These are phyloP conservation scores for Penicillium fimorum DNA, from an alignment of 495 filamentous ascomycete species.

Conservation along the genomic window DNA sequence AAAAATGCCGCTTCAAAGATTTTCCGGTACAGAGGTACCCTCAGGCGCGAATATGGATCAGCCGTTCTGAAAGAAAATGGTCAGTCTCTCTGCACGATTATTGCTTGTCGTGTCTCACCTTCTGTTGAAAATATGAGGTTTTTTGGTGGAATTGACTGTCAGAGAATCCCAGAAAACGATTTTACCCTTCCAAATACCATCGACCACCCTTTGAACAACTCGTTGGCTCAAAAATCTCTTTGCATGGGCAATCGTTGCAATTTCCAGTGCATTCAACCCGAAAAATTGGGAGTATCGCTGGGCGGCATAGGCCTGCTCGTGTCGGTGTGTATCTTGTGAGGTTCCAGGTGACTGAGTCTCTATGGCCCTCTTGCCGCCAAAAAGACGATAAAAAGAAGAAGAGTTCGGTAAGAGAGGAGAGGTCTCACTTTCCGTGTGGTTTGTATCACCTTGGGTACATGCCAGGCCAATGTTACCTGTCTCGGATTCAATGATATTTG, in stretches of 20 bases:
- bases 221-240: slow-evolving; percentile 88
- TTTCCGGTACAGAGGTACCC: slow-evolving; percentile 91
- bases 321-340: slow-evolving; percentile 10
- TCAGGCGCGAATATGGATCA: slow-evolving; percentile 79
- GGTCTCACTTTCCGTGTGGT: slow-evolving; percentile 20
- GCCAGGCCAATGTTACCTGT: slow-evolving; percentile 22
- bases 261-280: slow-evolving; percentile 83
- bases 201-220: slow-evolving; percentile 82
- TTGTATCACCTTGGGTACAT: slow-evolving; percentile 5
- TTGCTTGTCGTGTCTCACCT: slow-evolving; percentile 33
- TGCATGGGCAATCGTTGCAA: slow-evolving; percentile 82
- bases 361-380: slow-evolving; percentile 16
- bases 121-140: slow-evolving; percentile 77
- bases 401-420: slow-evolving; percentile 32
- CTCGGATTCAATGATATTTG: slow-evolving; percentile 27
- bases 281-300: slow-evolving; percentile 66
- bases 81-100: slow-evolving; percentile 1
- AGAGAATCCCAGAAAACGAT: slow-evolving; percentile 91
- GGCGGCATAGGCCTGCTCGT: slow-evolving; percentile 33
- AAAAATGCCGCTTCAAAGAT: slow-evolving; percentile 88
- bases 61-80: slow-evolving; percentile 47
- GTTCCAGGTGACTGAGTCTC: slow-evolving; percentile 11
- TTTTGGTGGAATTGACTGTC: slow-evolving; percentile 72
- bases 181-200: slow-evolving; percentile 86
- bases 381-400: slow-evolving; percentile 27